phyloP scores from a whole-genome alignment of 2,329 filamentous ascomycete species.

The Emydomyces testavorans region DNA sequence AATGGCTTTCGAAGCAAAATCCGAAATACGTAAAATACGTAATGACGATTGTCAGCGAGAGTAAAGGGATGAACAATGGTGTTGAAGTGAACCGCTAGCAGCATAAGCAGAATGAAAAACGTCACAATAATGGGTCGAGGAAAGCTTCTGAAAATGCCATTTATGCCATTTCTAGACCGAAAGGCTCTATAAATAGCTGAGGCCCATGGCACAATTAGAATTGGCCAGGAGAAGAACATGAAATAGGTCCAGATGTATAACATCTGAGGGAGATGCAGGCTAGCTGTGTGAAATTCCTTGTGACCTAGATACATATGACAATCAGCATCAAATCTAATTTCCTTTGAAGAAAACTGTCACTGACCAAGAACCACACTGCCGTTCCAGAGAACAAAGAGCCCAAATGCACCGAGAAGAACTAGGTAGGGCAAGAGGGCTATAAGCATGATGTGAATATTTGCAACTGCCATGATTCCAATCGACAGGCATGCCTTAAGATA shows the following conservation, averaged over 20 bases:
- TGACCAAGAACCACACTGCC: conserved; percentile 79
- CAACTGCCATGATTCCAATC: conserved; percentile 47
- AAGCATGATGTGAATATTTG: conserved; percentile 32
- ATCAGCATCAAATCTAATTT: conserved; percentile 17
- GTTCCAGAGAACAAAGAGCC: conserved; percentile 70
- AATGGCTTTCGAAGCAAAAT: conserved; percentile 58
- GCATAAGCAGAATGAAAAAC: conserved; percentile 33
- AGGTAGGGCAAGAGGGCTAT: conserved; percentile 43
- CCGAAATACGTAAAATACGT: conserved; percentile 92
- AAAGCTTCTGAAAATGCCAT: conserved; percentile 14
- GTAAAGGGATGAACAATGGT: conserved; percentile 94
- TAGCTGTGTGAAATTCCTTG: conserved; percentile 86
- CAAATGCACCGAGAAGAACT: conserved; percentile 55
- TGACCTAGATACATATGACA: conserved; percentile 54
- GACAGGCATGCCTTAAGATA: conserved; percentile 48
- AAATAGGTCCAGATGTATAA: conserved; percentile 91
- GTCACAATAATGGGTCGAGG: conserved; percentile 32
- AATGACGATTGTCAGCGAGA: conserved; percentile 90
- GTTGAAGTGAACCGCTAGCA: conserved; percentile 58
- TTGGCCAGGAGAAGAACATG: conserved; percentile 74
- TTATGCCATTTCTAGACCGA: neutral
- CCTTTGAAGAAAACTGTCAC: conserved; percentile 16
- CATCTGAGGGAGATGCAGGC: conserved; percentile 80
- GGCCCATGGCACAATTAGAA: conserved; percentile 50
- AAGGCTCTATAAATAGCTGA: conserved; percentile 20